Evolutionary conservation across 2,329 filamentous ascomycete species (phyloP), one percentile per base, ranked within the genome.

Genomic region (Talaromyces verruculosus): DNA sequence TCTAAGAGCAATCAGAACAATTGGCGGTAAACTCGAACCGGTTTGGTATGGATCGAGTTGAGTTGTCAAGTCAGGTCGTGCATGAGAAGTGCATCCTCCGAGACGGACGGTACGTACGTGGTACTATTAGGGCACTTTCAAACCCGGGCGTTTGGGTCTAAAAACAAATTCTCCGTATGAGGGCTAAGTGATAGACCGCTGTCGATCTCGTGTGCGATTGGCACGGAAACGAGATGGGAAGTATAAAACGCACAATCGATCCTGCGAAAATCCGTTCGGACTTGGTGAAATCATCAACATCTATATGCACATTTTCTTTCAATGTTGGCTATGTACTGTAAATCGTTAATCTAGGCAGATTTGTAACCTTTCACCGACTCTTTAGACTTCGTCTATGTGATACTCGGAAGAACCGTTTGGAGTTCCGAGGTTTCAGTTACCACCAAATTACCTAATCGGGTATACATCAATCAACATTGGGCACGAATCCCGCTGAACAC

Each of bases 61-160:
- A 57, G 53, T 57, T 57, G 53, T 57, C 53, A 57, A 57, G 30
- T 55, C 51, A 55, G 25, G 17, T 55, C n/a, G 51, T 37, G 51
- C 51, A 57, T 35, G 30, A 22, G n/a, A 35, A 19, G 10, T n/a
- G 51, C 33, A 57, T 57, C 53, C n/a, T 37, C 33, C 53, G 11
- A n/a, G 49, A 57, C n/a, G 33, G 49, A 57, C n/a, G 33, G 25
- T 39, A 57, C 30, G 15, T 35, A 55, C 17, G n/a, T 57, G 13
- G 35, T 51, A 13, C 37, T 35, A 17, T 47, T 33, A 45, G 58
- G 39, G 51, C 53, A 57, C 5, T 22, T 8, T 25, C n/a, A 35
- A 33, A 33, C 58, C 58, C 58, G 58, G n/a, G 25, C 43, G 58
- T 22, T 19, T 25, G 58, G 58, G 58, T 61, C 58, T 43, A 7